These are phyloP conservation scores for Podospora fimiseda DNA, from an alignment of 495 filamentous ascomycete genomes.

Conservation along the genomic window DNA sequence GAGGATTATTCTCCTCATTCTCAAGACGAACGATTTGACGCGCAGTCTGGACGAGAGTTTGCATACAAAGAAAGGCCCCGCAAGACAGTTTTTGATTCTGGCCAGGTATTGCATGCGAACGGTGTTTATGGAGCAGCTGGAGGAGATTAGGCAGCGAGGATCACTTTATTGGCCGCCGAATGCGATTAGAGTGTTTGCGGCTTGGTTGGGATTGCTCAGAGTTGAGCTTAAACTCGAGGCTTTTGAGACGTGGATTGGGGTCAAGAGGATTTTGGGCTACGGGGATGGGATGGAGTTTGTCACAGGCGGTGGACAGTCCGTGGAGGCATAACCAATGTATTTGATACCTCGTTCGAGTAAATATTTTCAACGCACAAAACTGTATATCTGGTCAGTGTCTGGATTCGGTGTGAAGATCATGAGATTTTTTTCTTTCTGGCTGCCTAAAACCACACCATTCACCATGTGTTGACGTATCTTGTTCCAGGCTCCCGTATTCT, in stretches of 20 bases:
- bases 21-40: slow-evolving; percentile 98
- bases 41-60: slow-evolving; percentile 90
- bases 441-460: too few relatives aligned
- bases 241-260: slow-evolving; percentile 52
- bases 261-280: slow-evolving; percentile 43
- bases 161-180: slow-evolving; percentile 47
- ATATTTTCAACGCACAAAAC: too few relatives aligned
- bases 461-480: too few relatives aligned
- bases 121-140: slow-evolving; percentile 81
- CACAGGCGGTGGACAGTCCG: background rate
- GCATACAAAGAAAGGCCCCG: slow-evolving; percentile 80
- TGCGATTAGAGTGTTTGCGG: slow-evolving; percentile 38
- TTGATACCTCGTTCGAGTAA: too few relatives aligned
- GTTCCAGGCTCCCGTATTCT: too few relatives aligned
- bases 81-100: slow-evolving; percentile 86
- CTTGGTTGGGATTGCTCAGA: slow-evolving; percentile 45
- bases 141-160: slow-evolving; percentile 48
- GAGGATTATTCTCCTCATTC: slow-evolving; percentile 83
- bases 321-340: slow-evolving; percentile 10
- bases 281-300: slow-evolving; percentile 3
- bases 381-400: too few relatives aligned
- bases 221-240: slow-evolving; percentile 49
- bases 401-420: too few relatives aligned
- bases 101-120: slow-evolving; percentile 86
- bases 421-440: too few relatives aligned